Conservation (phyloP, 2,329 filamentous ascomycete species). For the Penicillium carneum region DNA sequence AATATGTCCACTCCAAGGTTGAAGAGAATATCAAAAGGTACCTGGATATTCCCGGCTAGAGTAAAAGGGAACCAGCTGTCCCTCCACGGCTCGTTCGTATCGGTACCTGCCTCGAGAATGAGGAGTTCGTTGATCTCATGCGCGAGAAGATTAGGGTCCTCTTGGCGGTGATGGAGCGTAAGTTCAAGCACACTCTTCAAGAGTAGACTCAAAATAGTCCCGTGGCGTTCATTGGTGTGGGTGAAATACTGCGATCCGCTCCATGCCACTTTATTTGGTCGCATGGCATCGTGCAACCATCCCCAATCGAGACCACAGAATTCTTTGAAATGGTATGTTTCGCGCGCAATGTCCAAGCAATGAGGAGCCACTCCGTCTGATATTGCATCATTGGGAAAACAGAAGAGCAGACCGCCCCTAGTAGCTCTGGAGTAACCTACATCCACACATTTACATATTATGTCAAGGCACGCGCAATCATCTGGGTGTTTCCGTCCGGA, state of each 20-base stretch:
- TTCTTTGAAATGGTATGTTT: constrained; percentile 40
- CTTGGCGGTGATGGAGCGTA: constrained; percentile 42
- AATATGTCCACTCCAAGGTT: constrained; percentile 49
- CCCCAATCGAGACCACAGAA: constrained; percentile 44
- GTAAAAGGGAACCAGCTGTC: constrained; percentile 43
- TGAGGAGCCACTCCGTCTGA: constrained; percentile 9
- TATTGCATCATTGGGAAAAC: constrained; percentile 24
- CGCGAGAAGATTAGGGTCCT: constrained; percentile 39
- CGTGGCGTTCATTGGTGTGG: constrained; percentile 42
- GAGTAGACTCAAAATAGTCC: constrained; percentile 46
- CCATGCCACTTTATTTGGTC: constrained; percentile 25
- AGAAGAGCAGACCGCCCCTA: constrained; percentile 8
- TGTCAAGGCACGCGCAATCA: constrained; percentile 3
- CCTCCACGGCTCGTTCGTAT: constrained; percentile 21
- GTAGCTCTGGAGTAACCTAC: background rate
- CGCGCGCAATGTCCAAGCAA: constrained; percentile 39
- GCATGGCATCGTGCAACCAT: constrained; percentile 48
- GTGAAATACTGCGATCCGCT: constrained; percentile 24
- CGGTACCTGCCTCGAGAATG: constrained; percentile 32
- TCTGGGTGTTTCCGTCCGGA: background rate
- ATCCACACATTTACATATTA: background rate
- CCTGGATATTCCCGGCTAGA: constrained; percentile 45
- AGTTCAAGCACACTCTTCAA: constrained; percentile 48
- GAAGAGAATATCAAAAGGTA: constrained; percentile 48
- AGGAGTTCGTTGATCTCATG: constrained; percentile 49